Conservation (phyloP, 495 filamentous ascomycete genomes). For the Daldinia vernicosa region DNA sequence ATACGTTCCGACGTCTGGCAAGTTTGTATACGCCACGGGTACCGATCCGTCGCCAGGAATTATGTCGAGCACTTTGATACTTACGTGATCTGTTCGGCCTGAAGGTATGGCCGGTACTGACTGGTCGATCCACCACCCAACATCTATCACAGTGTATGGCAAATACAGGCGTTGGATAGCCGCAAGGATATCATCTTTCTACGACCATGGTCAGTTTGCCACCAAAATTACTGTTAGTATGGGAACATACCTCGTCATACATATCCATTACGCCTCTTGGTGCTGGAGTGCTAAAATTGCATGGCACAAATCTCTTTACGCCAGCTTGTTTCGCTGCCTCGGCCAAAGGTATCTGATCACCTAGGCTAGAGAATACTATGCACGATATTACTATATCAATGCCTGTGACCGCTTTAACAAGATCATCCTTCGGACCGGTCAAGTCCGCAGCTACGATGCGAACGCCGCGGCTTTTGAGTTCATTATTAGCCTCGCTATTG, state of each 20-base stretch:
- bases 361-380: constrained; percentile 55
- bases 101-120: constrained; percentile 61
- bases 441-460: constrained; percentile 59
- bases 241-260: constrained; percentile 54
- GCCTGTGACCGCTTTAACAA: constrained; percentile 53
- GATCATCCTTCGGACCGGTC: constrained; percentile 55
- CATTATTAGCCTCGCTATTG: constrained; percentile 56
- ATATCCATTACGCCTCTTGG: constrained; percentile 59
- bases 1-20: constrained; percentile 65
- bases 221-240: neutral
- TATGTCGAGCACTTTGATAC: constrained; percentile 55
- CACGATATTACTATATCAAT: constrained; percentile 62
- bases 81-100: constrained; percentile 61
- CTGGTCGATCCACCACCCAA: constrained; percentile 69
- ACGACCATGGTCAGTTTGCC: neutral
- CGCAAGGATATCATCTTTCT: constrained; percentile 67
- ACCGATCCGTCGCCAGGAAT: constrained; percentile 62
- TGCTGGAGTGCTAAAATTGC: constrained; percentile 61
- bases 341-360: constrained; percentile 61
- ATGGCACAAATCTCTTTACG: constrained; percentile 67
- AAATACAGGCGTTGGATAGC: constrained; percentile 61
- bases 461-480: constrained; percentile 57
- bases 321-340: constrained; percentile 65
- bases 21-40: constrained; percentile 59
- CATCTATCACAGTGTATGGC: constrained; percentile 69